phyloP scores from a whole-genome alignment of 306 rosid genomes.

The Astragalus membranaceus region DNA sequence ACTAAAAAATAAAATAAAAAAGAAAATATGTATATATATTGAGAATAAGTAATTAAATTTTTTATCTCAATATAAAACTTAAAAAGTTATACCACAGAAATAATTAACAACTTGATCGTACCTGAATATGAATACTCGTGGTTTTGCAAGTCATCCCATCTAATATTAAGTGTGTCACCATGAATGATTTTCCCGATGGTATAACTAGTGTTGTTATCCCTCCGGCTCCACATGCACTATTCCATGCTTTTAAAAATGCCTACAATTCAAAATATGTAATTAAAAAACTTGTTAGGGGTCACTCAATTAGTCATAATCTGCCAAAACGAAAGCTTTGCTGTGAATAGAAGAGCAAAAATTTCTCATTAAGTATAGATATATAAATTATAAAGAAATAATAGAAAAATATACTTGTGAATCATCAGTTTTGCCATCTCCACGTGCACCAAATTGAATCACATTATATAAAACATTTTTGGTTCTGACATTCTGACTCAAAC shows the following conservation, averaged over 20 bases:
- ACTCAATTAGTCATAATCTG: background rate
- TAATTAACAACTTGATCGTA: too few relatives aligned
- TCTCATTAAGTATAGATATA: too few relatives aligned
- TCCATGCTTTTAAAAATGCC: constrained; percentile 17
- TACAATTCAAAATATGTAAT: background rate
- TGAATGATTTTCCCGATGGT: background rate
- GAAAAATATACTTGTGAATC: constrained; percentile 3
- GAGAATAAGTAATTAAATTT: too few relatives aligned
- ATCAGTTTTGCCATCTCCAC: background rate
- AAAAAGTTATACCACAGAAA: too few relatives aligned
- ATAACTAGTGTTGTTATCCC: background rate
- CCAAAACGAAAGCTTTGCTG: background rate
- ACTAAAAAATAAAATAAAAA: too few relatives aligned
- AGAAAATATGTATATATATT: too few relatives aligned
- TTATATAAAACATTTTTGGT: too few relatives aligned
- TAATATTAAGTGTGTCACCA: background rate
- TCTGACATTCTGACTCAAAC: too few relatives aligned
- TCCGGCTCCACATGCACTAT: background rate
- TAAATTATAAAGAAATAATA: background rate
- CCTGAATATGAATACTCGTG: background rate
- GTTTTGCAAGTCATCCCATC: background rate
- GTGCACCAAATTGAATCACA: background rate
- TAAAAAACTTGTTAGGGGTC: background rate
- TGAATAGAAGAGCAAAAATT: too few relatives aligned
- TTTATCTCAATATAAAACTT: too few relatives aligned